Percentiles rank a stretch among this genome's conserved stretches.
Evolutionary conservation across 768 basidiomycete genomes (phyloP).

Genomic region (Suillus sp.): DNA sequence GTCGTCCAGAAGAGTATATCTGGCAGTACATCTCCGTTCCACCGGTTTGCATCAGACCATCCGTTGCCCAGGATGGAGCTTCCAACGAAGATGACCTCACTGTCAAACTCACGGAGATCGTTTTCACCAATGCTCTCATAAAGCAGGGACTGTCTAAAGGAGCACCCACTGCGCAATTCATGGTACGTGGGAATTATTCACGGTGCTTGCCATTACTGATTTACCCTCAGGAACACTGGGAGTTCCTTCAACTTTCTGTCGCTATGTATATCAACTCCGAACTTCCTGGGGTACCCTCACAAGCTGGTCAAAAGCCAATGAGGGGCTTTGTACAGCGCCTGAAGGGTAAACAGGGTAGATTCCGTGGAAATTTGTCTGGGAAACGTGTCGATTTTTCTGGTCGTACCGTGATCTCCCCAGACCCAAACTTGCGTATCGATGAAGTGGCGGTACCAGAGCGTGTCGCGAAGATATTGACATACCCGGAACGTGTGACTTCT

Average conservation of each 20-base stretch:
- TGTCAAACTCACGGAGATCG: constrained; percentile 95
- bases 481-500: constrained; percentile 91
- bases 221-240: constrained; percentile 87
- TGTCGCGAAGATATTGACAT: constrained; percentile 93
- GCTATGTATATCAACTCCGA: constrained; percentile 99
- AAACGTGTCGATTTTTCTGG: constrained; percentile 99
- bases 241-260: constrained; percentile 90
- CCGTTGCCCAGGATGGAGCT: constrained; percentile 95
- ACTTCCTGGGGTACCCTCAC: constrained; percentile 87
- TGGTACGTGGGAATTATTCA: constrained; percentile 49
- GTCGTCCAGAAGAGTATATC: constrained; percentile 94
- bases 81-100: constrained; percentile 99
- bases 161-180: constrained; percentile 83
- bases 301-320: constrained; percentile 90
- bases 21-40: constrained; percentile 99
- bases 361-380: constrained; percentile 96
- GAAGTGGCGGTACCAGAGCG: constrained; percentile 97
- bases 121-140: constrained; percentile 90
- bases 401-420: constrained; percentile 97
- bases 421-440: constrained; percentile 98
- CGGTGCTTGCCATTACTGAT: constrained; percentile 11
- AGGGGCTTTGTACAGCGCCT: constrained; percentile 97
- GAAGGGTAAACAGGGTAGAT: constrained; percentile 99
- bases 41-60: constrained; percentile 95
- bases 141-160: constrained; percentile 89